Base-by-base conservation (phyloP, 1,284 basidiomycete genomes). In the Boletus sp. region DNA sequence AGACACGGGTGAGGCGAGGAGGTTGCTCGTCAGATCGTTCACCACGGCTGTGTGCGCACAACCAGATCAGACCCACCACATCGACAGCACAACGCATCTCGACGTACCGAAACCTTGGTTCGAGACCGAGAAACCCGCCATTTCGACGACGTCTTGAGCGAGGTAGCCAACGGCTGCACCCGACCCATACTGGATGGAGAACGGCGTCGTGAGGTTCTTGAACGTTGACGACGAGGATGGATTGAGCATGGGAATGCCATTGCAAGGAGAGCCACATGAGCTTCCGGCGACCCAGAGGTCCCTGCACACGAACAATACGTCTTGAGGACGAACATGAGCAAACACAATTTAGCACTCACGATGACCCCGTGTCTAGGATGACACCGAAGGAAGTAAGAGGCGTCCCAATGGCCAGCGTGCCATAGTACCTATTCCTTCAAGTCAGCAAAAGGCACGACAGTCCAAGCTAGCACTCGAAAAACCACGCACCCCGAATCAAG, bases 281-380 rank as follows among this genome's bases (percentile, higher is more conserved):
- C 26, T 47, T 2, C 40, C 46, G 8, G 40, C 50, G 12, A 65
- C 38, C 63, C 63, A 65, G 17, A 65, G 54, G 26, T 65, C 63
- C 32, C 63, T 65, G 38, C 9, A 7, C 5, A 14, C 12, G 4
- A 38, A 42, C 3, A 5, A 8, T 29, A 14, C 29, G 16, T 27
- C 20, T 39, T 38, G 33, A 8, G 8, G 10, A 32, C 16, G 22
- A 14, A 6, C 1, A 33, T 4, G 5, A 9, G 14, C 1, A 7
- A 37, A 42, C 7, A 6, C 2, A 3, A 0, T 1, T 5, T 2
- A 12, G 6, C 17, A 65, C 70, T 51, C 41, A 72, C 72, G 71
- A 62, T 20, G 82, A 84, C 5, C 84, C 83, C 0, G 83, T 85
- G 61, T 85, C 77, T 17, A 79, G 56, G 16, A 73, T 55, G 35